Conservation (phyloP, 2,329 filamentous ascomycete species). For the Pleurostoma richardsiae region DNA sequence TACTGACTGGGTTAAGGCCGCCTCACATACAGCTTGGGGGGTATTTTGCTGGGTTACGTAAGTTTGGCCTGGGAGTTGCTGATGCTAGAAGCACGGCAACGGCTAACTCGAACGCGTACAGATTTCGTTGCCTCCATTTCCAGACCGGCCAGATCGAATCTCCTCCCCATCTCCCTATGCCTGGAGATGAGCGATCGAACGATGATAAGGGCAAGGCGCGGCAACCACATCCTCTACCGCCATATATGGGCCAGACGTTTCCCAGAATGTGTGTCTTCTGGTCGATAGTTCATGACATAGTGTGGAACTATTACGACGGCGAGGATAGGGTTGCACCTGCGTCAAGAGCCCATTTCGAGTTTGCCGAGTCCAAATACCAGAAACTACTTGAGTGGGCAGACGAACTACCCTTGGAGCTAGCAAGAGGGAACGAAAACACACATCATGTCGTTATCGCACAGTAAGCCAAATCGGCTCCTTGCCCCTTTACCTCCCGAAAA, state of each 20-base stretch:
- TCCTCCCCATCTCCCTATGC: slow-evolving; percentile 4
- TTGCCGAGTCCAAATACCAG: slow-evolving; percentile 9
- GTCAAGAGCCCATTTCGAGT: slow-evolving; percentile 6
- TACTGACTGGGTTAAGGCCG: slow-evolving; percentile 4
- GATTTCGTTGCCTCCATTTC: slow-evolving; percentile 6
- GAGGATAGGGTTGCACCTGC: slow-evolving; percentile 1
- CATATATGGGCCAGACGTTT: slow-evolving; percentile 4
- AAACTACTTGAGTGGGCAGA: slow-evolving; percentile 5
- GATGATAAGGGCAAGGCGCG: background rate
- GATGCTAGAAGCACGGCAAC: too few relatives aligned
- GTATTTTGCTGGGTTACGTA: slow-evolving; percentile 7
- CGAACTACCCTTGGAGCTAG: background rate
- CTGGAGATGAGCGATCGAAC: background rate
- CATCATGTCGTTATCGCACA: background rate
- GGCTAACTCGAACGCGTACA: background rate
- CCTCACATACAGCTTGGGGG: slow-evolving; percentile 7
- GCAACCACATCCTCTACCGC: slow-evolving; percentile 2
- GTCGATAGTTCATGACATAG: slow-evolving; percentile 4
- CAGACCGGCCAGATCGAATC: slow-evolving; percentile 2
- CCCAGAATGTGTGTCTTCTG: slow-evolving; percentile 5
- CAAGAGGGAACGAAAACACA: background rate
- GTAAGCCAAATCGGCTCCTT: background rate
- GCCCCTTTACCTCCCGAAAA: too few relatives aligned
- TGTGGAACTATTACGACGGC: slow-evolving; percentile 3
- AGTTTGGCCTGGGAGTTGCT: background rate